Evolutionary conservation across 2,329 filamentous ascomycete species (phyloP).

Genomic region (Decorospora gaudefroyi): DNA sequence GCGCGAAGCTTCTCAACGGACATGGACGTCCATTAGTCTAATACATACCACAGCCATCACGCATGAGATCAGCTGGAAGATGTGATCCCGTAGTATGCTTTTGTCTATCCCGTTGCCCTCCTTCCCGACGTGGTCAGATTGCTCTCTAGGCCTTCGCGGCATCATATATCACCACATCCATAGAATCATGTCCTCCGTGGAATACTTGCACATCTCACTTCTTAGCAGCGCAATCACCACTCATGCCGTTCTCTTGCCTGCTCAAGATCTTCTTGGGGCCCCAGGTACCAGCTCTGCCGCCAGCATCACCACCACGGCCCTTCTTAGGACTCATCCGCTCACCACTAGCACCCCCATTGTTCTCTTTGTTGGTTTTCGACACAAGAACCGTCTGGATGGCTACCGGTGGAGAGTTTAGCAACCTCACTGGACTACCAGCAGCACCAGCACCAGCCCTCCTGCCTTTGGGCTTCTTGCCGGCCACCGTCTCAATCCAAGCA

Average conservation of each 20-base stretch:
- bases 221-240: neutral
- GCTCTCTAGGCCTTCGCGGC: neutral
- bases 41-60: too few relatives aligned
- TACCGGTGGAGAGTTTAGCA: constrained; percentile 6
- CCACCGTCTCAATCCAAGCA: constrained; percentile 26
- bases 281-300: constrained; percentile 33
- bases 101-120: neutral
- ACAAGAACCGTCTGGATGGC: constrained; percentile 10
- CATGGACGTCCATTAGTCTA: too few relatives aligned
- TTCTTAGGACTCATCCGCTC: constrained; percentile 16
- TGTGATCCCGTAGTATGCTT: too few relatives aligned
- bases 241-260: constrained; percentile 21
- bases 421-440: neutral
- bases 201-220: neutral
- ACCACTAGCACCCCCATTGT: neutral
- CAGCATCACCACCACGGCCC: constrained; percentile 12
- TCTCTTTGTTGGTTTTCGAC: constrained; percentile 14
- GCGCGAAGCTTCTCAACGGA: too few relatives aligned
- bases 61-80: too few relatives aligned
- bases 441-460: constrained; percentile 10
- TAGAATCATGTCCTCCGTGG: neutral
- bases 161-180: neutral
- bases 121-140: too few relatives aligned
- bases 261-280: constrained; percentile 35
- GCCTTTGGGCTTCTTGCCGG: constrained; percentile 22